Base-by-base conservation (phyloP, 2,329 filamentous ascomycete genomes). In the Fusarium sarcochroum region DNA sequence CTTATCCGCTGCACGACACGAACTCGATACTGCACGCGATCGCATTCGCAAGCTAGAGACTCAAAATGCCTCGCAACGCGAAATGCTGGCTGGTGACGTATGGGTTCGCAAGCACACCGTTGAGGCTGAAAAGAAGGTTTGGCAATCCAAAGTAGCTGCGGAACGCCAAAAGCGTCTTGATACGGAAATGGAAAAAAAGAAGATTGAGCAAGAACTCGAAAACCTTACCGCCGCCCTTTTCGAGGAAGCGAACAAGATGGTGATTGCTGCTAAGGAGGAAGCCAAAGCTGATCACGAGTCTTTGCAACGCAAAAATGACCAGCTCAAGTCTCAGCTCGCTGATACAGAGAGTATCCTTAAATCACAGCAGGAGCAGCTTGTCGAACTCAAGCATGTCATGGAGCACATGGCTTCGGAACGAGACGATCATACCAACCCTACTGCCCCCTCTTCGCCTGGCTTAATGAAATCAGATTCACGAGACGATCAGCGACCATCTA, bases 171-270 rank as follows among this genome's bases (percentile, higher is more conserved):
- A 88, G 69, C 87, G 91, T n/a, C 78, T 83, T 9, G 86, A 89
- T 45, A 87, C 87, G 13, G 91, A 94, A 75, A 90, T 88, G 77
- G 92, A 93, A 57, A 97, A 96, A 83, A 93, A 91, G 79, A 90
- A 90, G 67, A 97, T 98, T 30, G 96, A 99, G 78, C 90, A 92
- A 71, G 96, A 99, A 79, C 83, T 99, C 45, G 96, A 98, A 80
- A 93, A 89, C 52, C 80, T 99, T 68, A 98, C 96, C 0, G 90
- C 93, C 2, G 94, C 93, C 27, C 86, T 99, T n/a, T 99, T 99
- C 68, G 94, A 98, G 77, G 95, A 99, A 83, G 96, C 96, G 49
- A 98, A 99, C 82, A 94, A 92, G 85, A 98, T 99, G 95, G 96
- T 99, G 52, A 93, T 95, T 40, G 77, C 74, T 17, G 95, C 95